These are phyloP conservation scores for Hanseniaspora nectarophila DNA, from an alignment of 805 yeast species.

Conservation along the genomic window DNA sequence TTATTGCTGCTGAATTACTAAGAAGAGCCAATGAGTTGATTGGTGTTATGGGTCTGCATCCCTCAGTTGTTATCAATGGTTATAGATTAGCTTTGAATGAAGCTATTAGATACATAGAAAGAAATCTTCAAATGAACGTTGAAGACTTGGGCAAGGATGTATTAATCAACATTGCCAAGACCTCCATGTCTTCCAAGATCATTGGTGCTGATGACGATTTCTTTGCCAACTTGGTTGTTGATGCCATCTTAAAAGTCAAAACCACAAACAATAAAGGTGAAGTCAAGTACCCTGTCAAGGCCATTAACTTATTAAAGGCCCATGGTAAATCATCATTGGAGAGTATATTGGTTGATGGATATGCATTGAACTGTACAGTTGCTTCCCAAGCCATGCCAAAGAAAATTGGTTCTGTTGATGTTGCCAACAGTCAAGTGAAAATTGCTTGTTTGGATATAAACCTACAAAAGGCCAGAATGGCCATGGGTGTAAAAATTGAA, in stretches of 20 bases:
- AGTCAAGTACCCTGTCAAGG: conserved; percentile 86
- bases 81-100: conserved; percentile 87
- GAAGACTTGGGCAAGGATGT: conserved; percentile 73
- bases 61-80: conserved; percentile 95
- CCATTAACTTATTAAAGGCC: conserved; percentile 88
- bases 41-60: conserved; percentile 76
- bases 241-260: conserved; percentile 88
- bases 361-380: conserved; percentile 91
- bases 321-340: conserved; percentile 90
- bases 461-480: conserved; percentile 92
- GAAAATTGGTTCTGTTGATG: conserved; percentile 32
- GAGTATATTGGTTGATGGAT: conserved; percentile 78
- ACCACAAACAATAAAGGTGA: conserved; percentile 84
- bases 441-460: conserved; percentile 86
- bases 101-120: conserved; percentile 75
- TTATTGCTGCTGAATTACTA: conserved; percentile 83
- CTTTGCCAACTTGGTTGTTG: conserved; percentile 82
- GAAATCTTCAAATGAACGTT: conserved; percentile 70
- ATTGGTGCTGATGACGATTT: conserved; percentile 90
- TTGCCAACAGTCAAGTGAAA: conserved; percentile 42
- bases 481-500: conserved; percentile 94
- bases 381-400: conserved; percentile 95
- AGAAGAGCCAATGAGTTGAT: conserved; percentile 90
- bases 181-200: conserved; percentile 93
- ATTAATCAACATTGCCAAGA: conserved; percentile 80